A percentile compares a stretch with the other conserved stretches of the same genome.
Evolutionary conservation across 805 yeast genomes (phyloP).

Genomic region (Metschnikowia lochheadii): DNA sequence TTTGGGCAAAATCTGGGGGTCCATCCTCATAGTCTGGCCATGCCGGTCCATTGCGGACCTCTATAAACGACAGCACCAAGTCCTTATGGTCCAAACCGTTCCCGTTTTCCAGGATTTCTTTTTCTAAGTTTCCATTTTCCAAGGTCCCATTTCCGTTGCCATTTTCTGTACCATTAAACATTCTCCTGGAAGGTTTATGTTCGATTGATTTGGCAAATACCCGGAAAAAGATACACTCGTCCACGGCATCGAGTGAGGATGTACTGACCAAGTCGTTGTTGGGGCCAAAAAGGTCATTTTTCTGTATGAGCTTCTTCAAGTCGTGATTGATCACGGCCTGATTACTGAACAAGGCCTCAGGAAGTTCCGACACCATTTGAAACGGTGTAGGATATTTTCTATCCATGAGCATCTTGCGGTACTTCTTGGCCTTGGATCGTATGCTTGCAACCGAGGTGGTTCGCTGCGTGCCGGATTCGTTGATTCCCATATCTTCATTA

Average conservation of each 20-base stretch:
- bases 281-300: conserved; percentile 18
- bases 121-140: too few species aligned
- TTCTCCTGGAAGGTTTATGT: conserved; percentile 13
- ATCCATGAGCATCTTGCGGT: conserved; percentile 28
- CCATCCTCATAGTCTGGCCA: conserved; percentile 42
- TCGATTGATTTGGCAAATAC: conserved; percentile 33
- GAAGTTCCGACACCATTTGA: conserved; percentile 30
- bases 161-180: too few species aligned
- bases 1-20: conserved; percentile 29
- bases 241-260: conserved; percentile 27
- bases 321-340: conserved; percentile 29
- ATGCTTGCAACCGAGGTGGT: conserved; percentile 29
- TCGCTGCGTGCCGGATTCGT: conserved; percentile 16
- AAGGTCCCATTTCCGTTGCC: too few species aligned
- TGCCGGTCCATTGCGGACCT: conserved; percentile 39
- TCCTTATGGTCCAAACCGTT: too few species aligned
- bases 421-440: conserved; percentile 30
- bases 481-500: conserved; percentile 46
- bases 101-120: too few species aligned
- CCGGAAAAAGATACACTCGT: conserved; percentile 36
- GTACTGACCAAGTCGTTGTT: conserved; percentile 24
- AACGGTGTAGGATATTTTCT: conserved; percentile 34
- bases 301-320: conserved; percentile 24
- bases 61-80: conserved; percentile 26
- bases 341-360: conserved; percentile 36